Base-by-base conservation (phyloP, 179 eudicot genomes). In the Pouteria campechiana region DNA sequence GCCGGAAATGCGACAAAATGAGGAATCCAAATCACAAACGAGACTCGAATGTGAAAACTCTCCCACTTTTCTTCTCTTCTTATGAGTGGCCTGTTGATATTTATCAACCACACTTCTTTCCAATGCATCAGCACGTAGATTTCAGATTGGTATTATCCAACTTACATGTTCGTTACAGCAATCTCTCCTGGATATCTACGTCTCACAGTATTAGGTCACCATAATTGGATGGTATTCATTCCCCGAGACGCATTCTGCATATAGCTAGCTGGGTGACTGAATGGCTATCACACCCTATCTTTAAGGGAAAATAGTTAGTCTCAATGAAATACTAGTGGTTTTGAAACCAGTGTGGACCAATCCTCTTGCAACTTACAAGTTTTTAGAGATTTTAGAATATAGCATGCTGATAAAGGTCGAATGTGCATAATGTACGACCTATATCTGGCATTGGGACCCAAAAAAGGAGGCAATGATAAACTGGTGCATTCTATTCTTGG, bases 21-120 rank as follows among this genome's bases (percentile, higher is more conserved):
- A 23, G 3, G 16, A 35, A 2, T 33, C 42, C 28, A 10, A 31
- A 35, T 5, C 36, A 6, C 25, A 22, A 24, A 34, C 14, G 23
- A 32, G 36, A 24, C 5, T 30, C 9, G 11, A 18, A 38, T 28
- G 10, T 21, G 3, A 11, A 5, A 7, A 9, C 7, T 6, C 1
- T 13, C 46, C 27, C 17, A 50, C 55, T 14, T 45, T 50, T 18
- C 20, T 39, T 19, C 28, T 38, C 34, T 50, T 50, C 21, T 6
- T 5, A 8, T 50, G 29, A 38, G 23, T 17, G 32, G 9, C 36
- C 9, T 11, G 12, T 15, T 18, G 9, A 47, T 22, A 32, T 32
- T 32, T 8, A 15, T 6, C 11, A 4, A 15, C 12, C n/a, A n/a
- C n/a, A 32, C 15, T 32, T 32, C 15, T 31, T 31, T 32, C 15